A percentile compares a stretch with the other conserved stretches of the same genome.
These are phyloP conservation scores for Erodium trifolium DNA, from an alignment of 441 rosid genomes.

Conservation along the genomic window DNA sequence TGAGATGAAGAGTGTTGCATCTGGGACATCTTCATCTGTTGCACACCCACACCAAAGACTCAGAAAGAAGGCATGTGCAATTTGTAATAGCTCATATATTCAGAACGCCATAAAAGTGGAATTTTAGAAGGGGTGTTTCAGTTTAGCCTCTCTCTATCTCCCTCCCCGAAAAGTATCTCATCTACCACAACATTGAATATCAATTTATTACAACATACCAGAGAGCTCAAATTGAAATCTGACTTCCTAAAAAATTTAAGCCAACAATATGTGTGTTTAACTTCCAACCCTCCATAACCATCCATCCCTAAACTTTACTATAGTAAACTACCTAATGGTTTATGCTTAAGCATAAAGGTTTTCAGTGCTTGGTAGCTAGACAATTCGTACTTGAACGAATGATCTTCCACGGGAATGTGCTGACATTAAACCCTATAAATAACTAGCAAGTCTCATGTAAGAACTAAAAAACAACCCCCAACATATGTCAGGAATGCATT, in stretches of 20 bases:
- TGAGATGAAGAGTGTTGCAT: constrained; percentile 53
- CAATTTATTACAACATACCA: background rate
- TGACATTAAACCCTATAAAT: background rate
- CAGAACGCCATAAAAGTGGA: background rate
- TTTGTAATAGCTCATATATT: constrained; percentile 4
- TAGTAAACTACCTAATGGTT: too few relatives aligned
- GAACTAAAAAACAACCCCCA: background rate
- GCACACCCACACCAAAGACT: constrained; percentile 15
- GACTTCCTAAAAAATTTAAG: background rate
- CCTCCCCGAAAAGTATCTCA: background rate
- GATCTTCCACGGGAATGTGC: background rate
- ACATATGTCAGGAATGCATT: constrained; percentile 6
- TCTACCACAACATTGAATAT: background rate
- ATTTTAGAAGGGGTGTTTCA: background rate
- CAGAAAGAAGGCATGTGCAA: constrained; percentile 14
- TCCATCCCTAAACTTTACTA: too few relatives aligned
- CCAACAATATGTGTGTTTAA: background rate
- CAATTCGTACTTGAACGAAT: background rate
- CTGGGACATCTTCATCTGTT: constrained; percentile 51
- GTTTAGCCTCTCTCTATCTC: background rate
- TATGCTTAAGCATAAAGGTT: too few relatives aligned
- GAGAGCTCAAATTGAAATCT: background rate
- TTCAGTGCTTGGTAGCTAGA: background rate
- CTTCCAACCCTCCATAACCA: too few relatives aligned
- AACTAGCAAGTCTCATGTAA: background rate